phyloP scores from a whole-genome alignment of 768 basidiomycete species.

The Macrolepiota fuliginosa region DNA sequence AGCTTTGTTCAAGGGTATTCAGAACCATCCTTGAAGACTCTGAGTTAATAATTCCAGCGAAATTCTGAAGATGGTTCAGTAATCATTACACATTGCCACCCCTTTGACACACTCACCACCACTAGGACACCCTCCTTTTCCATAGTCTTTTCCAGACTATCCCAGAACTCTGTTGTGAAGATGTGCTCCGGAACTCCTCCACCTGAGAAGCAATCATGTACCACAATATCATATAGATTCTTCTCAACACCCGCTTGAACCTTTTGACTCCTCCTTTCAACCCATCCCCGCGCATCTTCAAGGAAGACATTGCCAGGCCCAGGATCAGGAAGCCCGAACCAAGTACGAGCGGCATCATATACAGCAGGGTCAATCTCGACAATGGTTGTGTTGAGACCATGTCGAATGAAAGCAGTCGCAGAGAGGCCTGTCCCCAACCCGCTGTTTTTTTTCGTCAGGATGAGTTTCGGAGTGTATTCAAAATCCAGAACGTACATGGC shows the following conservation, averaged over 20 bases:
- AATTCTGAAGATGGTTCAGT: conserved; percentile 54
- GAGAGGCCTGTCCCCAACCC: conserved; percentile 88
- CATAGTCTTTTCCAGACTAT: conserved; percentile 60
- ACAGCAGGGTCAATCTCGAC: conserved; percentile 95
- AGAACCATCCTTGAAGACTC: conserved; percentile 64
- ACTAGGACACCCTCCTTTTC: conserved; percentile 72
- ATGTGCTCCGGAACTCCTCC: conserved; percentile 86
- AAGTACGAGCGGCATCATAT: conserved; percentile 74
- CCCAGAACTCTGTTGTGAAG: conserved; percentile 85
- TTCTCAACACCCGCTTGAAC: conserved; percentile 25
- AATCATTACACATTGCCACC: neutral
- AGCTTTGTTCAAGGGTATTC: conserved; percentile 66
- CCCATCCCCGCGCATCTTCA: conserved; percentile 75
- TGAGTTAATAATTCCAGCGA: conserved; percentile 70
- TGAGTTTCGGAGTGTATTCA: neutral
- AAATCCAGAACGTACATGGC: conserved; percentile 55
- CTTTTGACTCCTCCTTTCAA: conserved; percentile 37
- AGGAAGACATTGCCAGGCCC: conserved; percentile 61
- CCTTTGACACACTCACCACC: conserved; percentile 58
- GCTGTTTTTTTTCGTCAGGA: conserved; percentile 36
- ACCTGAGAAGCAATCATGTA: conserved; percentile 95
- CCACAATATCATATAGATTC: conserved; percentile 61
- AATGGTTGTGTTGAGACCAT: conserved; percentile 71
- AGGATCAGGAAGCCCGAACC: conserved; percentile 76
- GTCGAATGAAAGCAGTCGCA: conserved; percentile 68